Evolutionary conservation across 257 asterid species (phyloP).

Genomic region (Anisodus tanguticus): DNA sequence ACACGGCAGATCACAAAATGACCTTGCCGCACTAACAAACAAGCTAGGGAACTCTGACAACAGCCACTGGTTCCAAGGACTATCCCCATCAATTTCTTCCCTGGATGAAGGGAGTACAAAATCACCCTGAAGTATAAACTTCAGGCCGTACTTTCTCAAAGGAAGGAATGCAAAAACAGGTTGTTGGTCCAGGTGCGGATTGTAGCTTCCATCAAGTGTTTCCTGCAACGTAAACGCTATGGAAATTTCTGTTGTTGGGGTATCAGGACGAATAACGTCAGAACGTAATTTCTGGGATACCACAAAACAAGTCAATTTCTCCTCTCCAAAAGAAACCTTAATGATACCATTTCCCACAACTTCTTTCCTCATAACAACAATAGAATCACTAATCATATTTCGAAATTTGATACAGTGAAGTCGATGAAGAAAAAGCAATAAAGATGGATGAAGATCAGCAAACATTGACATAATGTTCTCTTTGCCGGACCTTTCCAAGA

Average conservation of each 20-base stretch:
- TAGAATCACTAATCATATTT: constrained; percentile 67
- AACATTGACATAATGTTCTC: constrained; percentile 81
- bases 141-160: constrained; percentile 90
- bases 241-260: constrained; percentile 75
- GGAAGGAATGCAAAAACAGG: constrained; percentile 99
- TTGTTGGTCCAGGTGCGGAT: constrained; percentile 74
- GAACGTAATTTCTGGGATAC: constrained; percentile 67
- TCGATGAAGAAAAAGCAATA: constrained; percentile 59
- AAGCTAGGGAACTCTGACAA: constrained; percentile 81
- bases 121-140: constrained; percentile 95
- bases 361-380: constrained; percentile 78
- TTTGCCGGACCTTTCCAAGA: constrained; percentile 54
- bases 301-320: constrained; percentile 87
- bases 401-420: constrained; percentile 67
- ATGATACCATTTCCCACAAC: constrained; percentile 76
- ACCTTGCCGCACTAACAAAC: constrained; percentile 74
- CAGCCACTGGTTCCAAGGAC: constrained; percentile 98
- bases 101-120: constrained; percentile 96
- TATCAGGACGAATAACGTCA: constrained; percentile 66
- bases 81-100: constrained; percentile 94
- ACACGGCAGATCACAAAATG: constrained; percentile 86
- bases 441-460: constrained; percentile 88
- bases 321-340: constrained; percentile 70
- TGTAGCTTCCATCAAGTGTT: constrained; percentile 56
- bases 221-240: constrained; percentile 82